Evolutionary conservation across 345 rosid species (phyloP).

Genomic region (Fremontodendron californicum): DNA sequence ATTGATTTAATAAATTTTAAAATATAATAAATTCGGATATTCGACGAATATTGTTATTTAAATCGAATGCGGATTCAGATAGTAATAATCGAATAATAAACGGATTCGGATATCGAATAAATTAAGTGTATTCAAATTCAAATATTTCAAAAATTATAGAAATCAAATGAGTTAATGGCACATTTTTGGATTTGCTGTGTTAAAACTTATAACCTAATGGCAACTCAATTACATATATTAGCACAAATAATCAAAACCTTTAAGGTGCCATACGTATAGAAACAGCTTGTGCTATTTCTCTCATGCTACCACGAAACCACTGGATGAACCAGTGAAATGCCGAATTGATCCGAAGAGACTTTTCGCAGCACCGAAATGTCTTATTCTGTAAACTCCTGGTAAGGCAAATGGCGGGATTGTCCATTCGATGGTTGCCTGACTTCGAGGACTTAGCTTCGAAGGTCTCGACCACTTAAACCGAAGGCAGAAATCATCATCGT

Average conservation of each 20-base stretch:
- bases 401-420: conserved; percentile 59
- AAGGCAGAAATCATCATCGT: conserved; percentile 91
- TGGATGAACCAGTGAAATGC: conserved; percentile 67
- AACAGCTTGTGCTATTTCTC: background rate
- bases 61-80: too few species aligned
- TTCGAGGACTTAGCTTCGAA: conserved; percentile 53
- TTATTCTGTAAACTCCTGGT: conserved; percentile 75
- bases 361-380: conserved; percentile 72
- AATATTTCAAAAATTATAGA: too few species aligned
- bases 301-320: conserved; percentile 62
- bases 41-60: too few species aligned
- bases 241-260: background rate
- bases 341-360: conserved; percentile 40
- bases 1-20: too few species aligned
- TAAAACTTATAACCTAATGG: background rate
- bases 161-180: background rate
- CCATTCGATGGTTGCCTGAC: conserved; percentile 81
- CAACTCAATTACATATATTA: background rate
- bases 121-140: too few species aligned
- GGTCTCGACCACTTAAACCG: conserved; percentile 86
- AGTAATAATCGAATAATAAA: too few species aligned
- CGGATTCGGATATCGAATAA: too few species aligned
- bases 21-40: too few species aligned
- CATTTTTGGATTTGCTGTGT: background rate
- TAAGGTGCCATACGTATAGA: background rate